Base-by-base conservation (phyloP, 108 stramenopile species). In the Nitzschia inconspicua region DNA sequence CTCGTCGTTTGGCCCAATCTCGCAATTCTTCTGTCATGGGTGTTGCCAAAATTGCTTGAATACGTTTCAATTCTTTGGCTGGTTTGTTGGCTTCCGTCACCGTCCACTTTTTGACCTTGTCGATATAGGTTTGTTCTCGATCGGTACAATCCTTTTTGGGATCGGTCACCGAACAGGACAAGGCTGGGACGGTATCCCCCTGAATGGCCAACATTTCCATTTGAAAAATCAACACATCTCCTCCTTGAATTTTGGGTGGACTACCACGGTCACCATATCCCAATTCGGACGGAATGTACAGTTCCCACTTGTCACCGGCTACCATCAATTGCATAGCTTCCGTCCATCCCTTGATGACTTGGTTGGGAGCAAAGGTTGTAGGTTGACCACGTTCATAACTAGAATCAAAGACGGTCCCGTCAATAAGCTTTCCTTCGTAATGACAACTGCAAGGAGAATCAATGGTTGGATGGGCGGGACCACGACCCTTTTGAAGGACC, bases 261-360 rank as follows among this genome's bases (percentile, higher is more conserved):
- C 65, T 74, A 22, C 94, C 97, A 37, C 83, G 57, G 50, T 86
- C 93, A 4, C 95, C 95, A 47, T 96, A 99, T 6, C 76, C 98
- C 13, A 97, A 60, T 44, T 95, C 95, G 14, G 76, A 54, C 3
- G 96, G 97, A 65, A 98, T 96, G 71, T 86, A 91, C 36, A 98
- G 66, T 60, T 96, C 93, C 97, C 97, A 98, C 77, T 83, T 70
- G 80, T 83, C 76, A 73, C 91, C 51, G 78, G 85, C 79, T 63
- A 87, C 73, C 97, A 98, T 98, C 53, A 96, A 55, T 72, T 96
- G 97, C 95, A 97, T 94, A 13, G 50, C 50, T 56, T 70, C 67
- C 7, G 68, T 70, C 73, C 80, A 83, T 43, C 85, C 83, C 47
- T 78, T 77, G 70, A 94, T 93, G 29, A 96, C 93, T 78, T 97